Percentiles rank a stretch among this genome's conserved stretches.
Evolutionary conservation across 441 rosid species (phyloP).

Genomic region (Jatropha podagrica): DNA sequence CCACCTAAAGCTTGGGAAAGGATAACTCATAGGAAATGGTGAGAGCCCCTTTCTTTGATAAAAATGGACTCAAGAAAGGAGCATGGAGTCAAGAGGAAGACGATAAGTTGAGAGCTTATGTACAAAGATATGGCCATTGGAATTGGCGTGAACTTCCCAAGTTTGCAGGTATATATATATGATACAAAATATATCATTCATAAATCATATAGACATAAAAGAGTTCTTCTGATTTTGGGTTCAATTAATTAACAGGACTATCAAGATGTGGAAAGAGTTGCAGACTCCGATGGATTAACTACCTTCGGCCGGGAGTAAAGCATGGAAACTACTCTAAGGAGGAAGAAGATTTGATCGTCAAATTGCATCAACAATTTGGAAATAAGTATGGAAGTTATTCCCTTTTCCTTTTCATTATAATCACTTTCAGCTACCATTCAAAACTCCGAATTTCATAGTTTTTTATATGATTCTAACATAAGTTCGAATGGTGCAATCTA

Average conservation of each 20-base stretch:
- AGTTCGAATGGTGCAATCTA: too few species aligned
- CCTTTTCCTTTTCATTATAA: too few species aligned
- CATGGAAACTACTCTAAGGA: conserved; percentile 47
- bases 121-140: conserved; percentile 34
- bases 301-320: conserved; percentile 52
- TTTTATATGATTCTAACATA: too few species aligned
- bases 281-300: conserved; percentile 63
- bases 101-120: conserved; percentile 30
- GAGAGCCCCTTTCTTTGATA: conserved; percentile 38
- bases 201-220: too few species aligned
- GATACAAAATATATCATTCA: too few species aligned
- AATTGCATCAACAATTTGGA: conserved; percentile 43
- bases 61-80: conserved; percentile 43
- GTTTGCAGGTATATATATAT: conserved; percentile 33
- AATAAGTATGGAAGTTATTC: conserved; percentile 38
- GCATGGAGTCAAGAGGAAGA: conserved; percentile 54
- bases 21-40: conserved; percentile 25
- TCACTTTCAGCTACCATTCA: too few species aligned
- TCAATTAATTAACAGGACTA: conserved; percentile 38
- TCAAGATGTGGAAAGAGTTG: conserved; percentile 70
- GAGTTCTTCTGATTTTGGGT: neutral
- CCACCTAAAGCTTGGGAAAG: neutral
- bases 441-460: too few species aligned
- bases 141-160: conserved; percentile 47
- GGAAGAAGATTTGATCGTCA: conserved; percentile 48